Evolutionary conservation across 305 asterid genomes (phyloP), one percentile per base, ranked within the genome.

Genomic region (Ajuga reptans): DNA sequence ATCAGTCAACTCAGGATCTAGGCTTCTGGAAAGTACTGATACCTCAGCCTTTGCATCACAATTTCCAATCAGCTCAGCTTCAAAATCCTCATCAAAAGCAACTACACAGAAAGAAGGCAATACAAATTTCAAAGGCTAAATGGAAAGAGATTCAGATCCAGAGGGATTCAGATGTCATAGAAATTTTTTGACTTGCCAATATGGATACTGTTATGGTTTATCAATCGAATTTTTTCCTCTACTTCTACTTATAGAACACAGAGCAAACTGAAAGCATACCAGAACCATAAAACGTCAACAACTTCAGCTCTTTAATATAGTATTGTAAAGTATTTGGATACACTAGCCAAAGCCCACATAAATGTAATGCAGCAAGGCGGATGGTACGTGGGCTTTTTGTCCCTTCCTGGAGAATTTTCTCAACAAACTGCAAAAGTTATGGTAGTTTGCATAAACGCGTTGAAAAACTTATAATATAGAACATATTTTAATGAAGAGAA

Each of bases 31-130:
- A 64, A 93, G 83, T 67, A 81, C 61, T 45, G 89, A 86, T 58
- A 93, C 88, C 84, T 90, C 99, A 73, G 75, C 70, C 80, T 84
- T 90, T 66, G 96, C 96, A 34, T 93, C 96, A 84, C 36, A 80
- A 82, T 93, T 93, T 82, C 87, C 97, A 73, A 84, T 71, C 78
- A 93, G 73, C 78, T 93, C 97, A 73, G 89, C 94, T 87, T 93
- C 96, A 79, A 90, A 93, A 82, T 93, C 99, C 82, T 93, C 99
- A 82, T 93, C 99, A 83, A 93, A 93, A 73, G 97, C 96, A 85
- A 92, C 96, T 86, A 71, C 29, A 78, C 39, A 67, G 58, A 58
- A 70, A 53, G 29, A 60, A 74, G 57, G 47, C 15, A 55, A 42
- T 39, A 53, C 31, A 31, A 59, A 60, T 5, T 42, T 64, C 37